phyloP scores from a whole-genome alignment of 164 flowering plant genomes.

The Umbilicus rupestris region DNA sequence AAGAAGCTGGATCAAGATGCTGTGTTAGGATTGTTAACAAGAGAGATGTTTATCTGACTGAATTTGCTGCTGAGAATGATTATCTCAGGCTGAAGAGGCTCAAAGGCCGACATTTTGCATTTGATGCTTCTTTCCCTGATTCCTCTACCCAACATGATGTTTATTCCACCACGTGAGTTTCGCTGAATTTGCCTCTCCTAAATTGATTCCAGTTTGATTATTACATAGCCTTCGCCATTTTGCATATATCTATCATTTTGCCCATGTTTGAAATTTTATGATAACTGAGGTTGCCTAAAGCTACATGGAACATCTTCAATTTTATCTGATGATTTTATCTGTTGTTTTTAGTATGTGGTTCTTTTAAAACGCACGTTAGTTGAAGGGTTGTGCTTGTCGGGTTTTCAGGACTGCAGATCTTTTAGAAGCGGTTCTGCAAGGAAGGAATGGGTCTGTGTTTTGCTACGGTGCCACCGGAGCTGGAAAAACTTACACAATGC shows the following conservation, averaged over 20 bases:
- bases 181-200: neutral
- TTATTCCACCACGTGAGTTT: conserved; percentile 73
- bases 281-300: no score
- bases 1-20: conserved; percentile 60
- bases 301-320: no score
- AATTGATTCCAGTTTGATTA: neutral
- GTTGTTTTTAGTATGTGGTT: no score
- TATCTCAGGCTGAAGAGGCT: conserved; percentile 83
- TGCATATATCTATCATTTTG: no score
- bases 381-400: neutral
- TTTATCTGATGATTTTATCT: no score
- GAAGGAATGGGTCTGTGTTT: conserved; percentile 88
- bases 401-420: conserved; percentile 75
- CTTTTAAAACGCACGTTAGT: neutral
- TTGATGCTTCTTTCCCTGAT: conserved; percentile 80
- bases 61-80: conserved; percentile 66
- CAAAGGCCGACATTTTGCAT: conserved; percentile 77
- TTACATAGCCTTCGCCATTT: no score
- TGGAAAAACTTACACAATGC: conserved; percentile 93
- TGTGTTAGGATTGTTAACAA: conserved; percentile 63
- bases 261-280: no score
- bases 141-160: conserved; percentile 67
- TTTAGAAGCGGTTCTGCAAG: conserved; percentile 81
- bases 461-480: conserved; percentile 98
- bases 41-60: conserved; percentile 68